Evolutionary conservation across 169 alveolate genomes (phyloP), one percentile per base, ranked within the genome.

Genomic region (Eimeria praecox): DNA sequence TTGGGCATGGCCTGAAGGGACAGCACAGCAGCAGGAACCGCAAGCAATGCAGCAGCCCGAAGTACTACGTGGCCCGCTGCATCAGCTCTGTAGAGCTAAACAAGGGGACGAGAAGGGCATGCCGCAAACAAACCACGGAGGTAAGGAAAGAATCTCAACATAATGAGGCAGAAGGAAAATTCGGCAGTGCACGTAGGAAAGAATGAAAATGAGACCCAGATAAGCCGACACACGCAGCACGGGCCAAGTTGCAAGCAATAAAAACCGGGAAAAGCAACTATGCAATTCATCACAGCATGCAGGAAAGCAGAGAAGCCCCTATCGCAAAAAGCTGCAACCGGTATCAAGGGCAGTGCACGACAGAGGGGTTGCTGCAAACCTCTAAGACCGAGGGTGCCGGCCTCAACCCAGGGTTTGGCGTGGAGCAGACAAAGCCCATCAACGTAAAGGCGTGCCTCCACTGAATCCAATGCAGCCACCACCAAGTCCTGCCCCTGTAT

Each of bases 321-420:
- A 64, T 40, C 75, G n/a, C 49, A 69, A 33, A 49, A 33, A 0
- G 30, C 16, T 69, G 35, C 44, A 69, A 30, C 30, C n/a, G 8
- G 30, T 3, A 52, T 10, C n/a, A 52, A 30, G 22, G 44, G 73
- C 4, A 30, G 33, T 12, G 44, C 9, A 3, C 0, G 69, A 38
- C 59, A 33, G 24, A 35, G n/a, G 80, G 44, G 38, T 44, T 16
- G 56, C 38, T 40, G 87, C 96, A 98, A 99, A 62, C 99, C 99
- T 97, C 99, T 99, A 3, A 99, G 99, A 44, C 99, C 99, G 59
- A 99, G 97, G 35, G 99, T 99, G 66, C 99, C 99, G 4, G 99
- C 98, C 97, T 99, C 99, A 92, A 99, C 97, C 91, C 99, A 98
- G 22, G 99, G 99, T 97, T 98, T 99, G 95, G 98, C 98, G 96